Evolutionary conservation across 192 early-diverging fungal genomes (phyloP).

Genomic region (Glomus cerebriforme): DNA sequence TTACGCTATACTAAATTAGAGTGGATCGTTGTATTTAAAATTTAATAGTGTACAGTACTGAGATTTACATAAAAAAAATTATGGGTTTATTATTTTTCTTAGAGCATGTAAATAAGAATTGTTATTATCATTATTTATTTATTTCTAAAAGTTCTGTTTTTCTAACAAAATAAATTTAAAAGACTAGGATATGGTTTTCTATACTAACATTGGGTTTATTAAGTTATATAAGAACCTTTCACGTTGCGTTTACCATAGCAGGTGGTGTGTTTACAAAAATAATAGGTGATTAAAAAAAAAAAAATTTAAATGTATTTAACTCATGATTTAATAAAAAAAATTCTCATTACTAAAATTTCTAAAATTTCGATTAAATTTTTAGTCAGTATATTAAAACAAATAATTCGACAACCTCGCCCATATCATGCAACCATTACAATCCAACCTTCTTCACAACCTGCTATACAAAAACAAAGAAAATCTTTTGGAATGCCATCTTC

Average conservation of each 20-base stretch:
- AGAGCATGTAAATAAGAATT: background rate
- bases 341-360: too few species aligned
- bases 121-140: background rate
- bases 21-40: too few species aligned
- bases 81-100: background rate
- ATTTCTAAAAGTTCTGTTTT: too few species aligned
- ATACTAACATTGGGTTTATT: background rate
- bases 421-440: background rate
- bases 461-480: background rate
- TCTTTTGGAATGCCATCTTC: constrained; percentile 31
- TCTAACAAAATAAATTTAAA: background rate
- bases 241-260: background rate
- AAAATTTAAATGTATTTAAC: background rate
- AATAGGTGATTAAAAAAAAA: constrained; percentile 4
- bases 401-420: constrained; percentile 30
- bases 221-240: constrained; percentile 11
- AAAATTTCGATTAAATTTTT: background rate
- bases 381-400: constrained; percentile 16
- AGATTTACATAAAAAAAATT: background rate
- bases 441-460: background rate
- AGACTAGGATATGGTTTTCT: constrained; percentile 15
- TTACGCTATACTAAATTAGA: too few species aligned
- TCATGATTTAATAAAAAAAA: too few species aligned
- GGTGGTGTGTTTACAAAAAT: background rate
- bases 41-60: too few species aligned